Conservation (phyloP, 2,329 filamentous ascomycete genomes). For the Plenodomus biglobosus region DNA sequence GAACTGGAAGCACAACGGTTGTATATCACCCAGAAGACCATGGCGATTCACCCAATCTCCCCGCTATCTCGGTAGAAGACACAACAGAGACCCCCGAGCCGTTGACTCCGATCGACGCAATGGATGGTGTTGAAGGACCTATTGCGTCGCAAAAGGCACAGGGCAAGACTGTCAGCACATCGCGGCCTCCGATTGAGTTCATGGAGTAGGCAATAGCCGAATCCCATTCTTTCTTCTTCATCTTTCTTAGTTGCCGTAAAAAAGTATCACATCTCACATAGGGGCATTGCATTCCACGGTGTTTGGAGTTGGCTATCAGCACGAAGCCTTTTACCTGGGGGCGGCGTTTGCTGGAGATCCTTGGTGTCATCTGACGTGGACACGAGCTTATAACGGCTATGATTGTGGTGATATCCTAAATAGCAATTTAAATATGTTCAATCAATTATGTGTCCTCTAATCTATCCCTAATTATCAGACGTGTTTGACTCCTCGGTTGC, state of each 20-base stretch:
- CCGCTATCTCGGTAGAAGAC: conserved; percentile 66
- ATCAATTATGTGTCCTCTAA: neutral
- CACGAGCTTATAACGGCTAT: neutral
- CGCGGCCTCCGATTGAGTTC: conserved; percentile 45
- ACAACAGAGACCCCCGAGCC: conserved; percentile 53
- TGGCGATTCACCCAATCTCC: conserved; percentile 60
- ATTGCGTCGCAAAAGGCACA: conserved; percentile 40
- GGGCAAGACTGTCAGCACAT: conserved; percentile 37
- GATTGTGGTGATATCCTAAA: conserved; percentile 1
- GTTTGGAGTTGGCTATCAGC: conserved; percentile 16
- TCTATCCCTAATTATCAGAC: no score
- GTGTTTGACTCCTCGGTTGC: no score
- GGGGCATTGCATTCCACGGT: conserved; percentile 26
- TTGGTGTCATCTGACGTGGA: no score
- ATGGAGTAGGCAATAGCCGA: conserved; percentile 28
- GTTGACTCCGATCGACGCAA: conserved; percentile 52
- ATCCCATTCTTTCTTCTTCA: conserved; percentile 8
- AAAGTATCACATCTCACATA: conserved; percentile 11
- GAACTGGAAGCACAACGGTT: conserved; percentile 59
- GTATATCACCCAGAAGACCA: conserved; percentile 66
- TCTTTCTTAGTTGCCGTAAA: conserved; percentile 14
- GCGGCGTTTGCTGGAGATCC: neutral
- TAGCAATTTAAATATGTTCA: conserved; percentile 1
- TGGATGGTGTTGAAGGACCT: conserved; percentile 40
- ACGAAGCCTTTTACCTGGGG: neutral